These are phyloP conservation scores for Cokeromyces recurvatus DNA, from an alignment of 371 early-diverging fungal genomes.

Conservation along the genomic window DNA sequence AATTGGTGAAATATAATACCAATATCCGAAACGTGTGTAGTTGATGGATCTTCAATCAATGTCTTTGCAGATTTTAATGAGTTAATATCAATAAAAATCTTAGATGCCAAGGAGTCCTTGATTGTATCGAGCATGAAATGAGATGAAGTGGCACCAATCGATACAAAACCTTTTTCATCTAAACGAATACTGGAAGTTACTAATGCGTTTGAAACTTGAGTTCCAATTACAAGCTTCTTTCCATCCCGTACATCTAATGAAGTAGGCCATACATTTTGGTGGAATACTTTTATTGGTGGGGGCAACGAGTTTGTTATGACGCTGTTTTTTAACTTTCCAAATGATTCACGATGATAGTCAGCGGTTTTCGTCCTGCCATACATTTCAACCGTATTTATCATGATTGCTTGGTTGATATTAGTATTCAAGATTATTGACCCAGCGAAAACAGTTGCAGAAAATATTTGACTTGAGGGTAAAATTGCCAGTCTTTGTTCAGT, in stretches of 20 bases:
- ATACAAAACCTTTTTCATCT: constrained; percentile 7
- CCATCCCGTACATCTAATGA: too few species aligned
- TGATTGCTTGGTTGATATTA: constrained; percentile 12
- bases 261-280: too few species aligned
- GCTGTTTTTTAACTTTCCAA: neutral
- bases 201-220: constrained; percentile 7
- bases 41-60: constrained; percentile 9
- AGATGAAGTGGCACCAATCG: constrained; percentile 4
- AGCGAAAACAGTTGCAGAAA: constrained; percentile 9
- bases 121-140: constrained; percentile 12
- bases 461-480: constrained; percentile 10
- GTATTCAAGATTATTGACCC: constrained; percentile 14
- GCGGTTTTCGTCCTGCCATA: constrained; percentile 12
- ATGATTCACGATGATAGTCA: constrained; percentile 9
- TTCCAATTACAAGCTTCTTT: constrained; percentile 13
- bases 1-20: neutral
- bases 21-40: constrained; percentile 1
- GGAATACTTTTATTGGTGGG: too few species aligned
- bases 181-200: constrained; percentile 12
- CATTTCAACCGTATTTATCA: constrained; percentile 19
- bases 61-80: constrained; percentile 9
- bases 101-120: constrained; percentile 12
- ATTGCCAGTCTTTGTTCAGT: constrained; percentile 6
- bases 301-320: neutral
- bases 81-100: constrained; percentile 11